phyloP scores from a whole-genome alignment of 148 eudicot species.

The Camellia granthamiana region DNA sequence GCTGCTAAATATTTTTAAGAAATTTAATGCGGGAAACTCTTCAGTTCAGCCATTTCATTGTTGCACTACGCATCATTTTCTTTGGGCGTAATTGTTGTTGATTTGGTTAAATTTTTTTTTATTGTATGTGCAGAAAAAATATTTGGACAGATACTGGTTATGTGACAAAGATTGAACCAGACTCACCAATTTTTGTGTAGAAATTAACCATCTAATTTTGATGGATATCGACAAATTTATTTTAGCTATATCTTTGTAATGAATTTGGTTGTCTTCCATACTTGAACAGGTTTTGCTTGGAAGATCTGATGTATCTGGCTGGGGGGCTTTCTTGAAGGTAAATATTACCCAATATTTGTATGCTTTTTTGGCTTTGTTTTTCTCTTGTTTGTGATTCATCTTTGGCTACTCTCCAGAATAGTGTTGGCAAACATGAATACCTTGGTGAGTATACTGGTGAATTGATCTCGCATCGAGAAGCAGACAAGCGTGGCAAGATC shows the following conservation, averaged over 20 bases:
- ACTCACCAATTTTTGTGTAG: neutral
- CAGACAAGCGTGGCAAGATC: conserved; percentile 96
- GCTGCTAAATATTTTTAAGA: neutral
- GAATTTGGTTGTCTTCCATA: neutral
- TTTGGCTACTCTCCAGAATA: conserved; percentile 48
- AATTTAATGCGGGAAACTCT: neutral
- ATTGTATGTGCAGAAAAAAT: no score
- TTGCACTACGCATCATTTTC: neutral
- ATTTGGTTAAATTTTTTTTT: neutral
- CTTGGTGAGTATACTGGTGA: conserved; percentile 99
- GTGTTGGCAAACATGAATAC: conserved; percentile 85
- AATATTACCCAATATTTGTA: neutral
- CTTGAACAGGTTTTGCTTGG: conserved; percentile 84
- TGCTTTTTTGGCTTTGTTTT: neutral
- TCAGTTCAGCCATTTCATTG: neutral
- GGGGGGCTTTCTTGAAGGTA: conserved; percentile 99
- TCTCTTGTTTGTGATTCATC: conserved; percentile 14
- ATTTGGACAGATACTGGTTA: neutral
- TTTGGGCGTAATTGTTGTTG: neutral
- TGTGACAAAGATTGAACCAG: neutral
- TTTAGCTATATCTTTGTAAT: neutral
- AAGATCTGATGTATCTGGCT: conserved; percentile 94
- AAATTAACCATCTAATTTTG: neutral
- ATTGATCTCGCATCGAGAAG: conserved; percentile 95
- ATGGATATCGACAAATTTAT: neutral